A percentile compares a stretch with the other conserved stretches of the same genome.
These are phyloP conservation scores for Blastobotrys elegans DNA, from an alignment of 1,139 yeast species.

Conservation along the genomic window DNA sequence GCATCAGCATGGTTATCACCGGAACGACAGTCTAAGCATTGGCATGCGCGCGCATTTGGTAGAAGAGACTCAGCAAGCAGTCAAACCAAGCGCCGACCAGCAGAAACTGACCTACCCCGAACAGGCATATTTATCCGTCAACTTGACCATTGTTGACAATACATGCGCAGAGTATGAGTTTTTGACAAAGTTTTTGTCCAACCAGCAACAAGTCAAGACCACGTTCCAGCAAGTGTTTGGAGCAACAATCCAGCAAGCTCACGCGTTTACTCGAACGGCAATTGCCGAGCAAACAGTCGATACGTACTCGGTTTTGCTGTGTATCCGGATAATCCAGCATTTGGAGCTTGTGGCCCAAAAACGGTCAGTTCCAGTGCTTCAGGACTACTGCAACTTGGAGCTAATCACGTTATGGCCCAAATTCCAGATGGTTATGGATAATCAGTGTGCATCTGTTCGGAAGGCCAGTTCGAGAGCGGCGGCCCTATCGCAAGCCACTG, in stretches of 20 bases:
- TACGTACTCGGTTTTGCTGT: conserved; percentile 70
- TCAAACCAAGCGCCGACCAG: conserved; percentile 40
- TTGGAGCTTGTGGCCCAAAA: conserved; percentile 59
- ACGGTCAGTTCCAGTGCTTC: conserved; percentile 66
- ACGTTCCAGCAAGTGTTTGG: conserved; percentile 46
- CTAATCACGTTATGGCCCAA: conserved; percentile 75
- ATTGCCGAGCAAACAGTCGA: conserved; percentile 54
- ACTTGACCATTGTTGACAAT: conserved; percentile 70
- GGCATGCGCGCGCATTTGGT: conserved; percentile 47
- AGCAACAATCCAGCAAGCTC: conserved; percentile 46
- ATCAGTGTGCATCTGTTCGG: conserved; percentile 66
- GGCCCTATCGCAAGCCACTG: conserved; percentile 25
- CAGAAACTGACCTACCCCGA: conserved; percentile 59
- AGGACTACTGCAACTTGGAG: conserved; percentile 65
- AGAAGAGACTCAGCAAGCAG: background rate
- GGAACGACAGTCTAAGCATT: conserved; percentile 33
- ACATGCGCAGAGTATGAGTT: conserved; percentile 74
- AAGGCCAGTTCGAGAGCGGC: conserved; percentile 36
- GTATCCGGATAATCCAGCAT: conserved; percentile 66
- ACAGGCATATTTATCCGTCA: conserved; percentile 66
- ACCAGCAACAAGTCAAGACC: conserved; percentile 40
- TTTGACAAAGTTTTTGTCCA: conserved; percentile 59
- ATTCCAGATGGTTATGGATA: conserved; percentile 70
- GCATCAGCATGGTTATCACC: too few relatives aligned
- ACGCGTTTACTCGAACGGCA: conserved; percentile 45